Conservation (phyloP, 169 alveolate species). For the Plasmodium inui region DNA sequence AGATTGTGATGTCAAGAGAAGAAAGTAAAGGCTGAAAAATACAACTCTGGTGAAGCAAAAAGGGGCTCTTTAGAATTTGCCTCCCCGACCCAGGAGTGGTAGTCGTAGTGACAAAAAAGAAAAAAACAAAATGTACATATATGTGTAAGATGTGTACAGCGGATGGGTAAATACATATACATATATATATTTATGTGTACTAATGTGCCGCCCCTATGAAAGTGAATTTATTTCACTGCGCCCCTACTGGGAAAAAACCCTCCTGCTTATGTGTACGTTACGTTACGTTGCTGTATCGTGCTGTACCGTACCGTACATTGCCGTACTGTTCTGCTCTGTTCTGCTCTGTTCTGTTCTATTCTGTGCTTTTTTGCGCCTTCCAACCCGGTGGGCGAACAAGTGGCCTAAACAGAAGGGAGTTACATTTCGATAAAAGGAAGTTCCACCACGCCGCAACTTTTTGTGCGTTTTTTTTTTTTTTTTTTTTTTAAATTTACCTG, state of each 20-base stretch:
- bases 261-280: not conserved
- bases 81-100: conserved; percentile 13
- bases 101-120: conserved; percentile 28
- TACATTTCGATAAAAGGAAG: not conserved
- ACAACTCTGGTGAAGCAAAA: not conserved
- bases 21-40: conserved; percentile 13
- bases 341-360: not conserved
- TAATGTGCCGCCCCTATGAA: not conserved
- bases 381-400: not conserved
- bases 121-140: conserved; percentile 8
- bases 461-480: not conserved
- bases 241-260: not conserved
- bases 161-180: not conserved
- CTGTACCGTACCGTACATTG: too few relatives aligned
- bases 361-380: not conserved
- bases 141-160: not conserved
- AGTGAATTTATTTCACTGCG: not conserved
- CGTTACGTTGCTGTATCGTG: not conserved
- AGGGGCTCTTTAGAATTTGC: conserved; percentile 46
- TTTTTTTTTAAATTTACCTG: not conserved
- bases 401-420: not conserved
- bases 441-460: not conserved
- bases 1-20: not conserved
- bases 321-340: not conserved
- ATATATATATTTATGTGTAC: not conserved